These are phyloP conservation scores for Haplographium delicatum DNA, from an alignment of 495 filamentous ascomycete species.

Conservation along the genomic window DNA sequence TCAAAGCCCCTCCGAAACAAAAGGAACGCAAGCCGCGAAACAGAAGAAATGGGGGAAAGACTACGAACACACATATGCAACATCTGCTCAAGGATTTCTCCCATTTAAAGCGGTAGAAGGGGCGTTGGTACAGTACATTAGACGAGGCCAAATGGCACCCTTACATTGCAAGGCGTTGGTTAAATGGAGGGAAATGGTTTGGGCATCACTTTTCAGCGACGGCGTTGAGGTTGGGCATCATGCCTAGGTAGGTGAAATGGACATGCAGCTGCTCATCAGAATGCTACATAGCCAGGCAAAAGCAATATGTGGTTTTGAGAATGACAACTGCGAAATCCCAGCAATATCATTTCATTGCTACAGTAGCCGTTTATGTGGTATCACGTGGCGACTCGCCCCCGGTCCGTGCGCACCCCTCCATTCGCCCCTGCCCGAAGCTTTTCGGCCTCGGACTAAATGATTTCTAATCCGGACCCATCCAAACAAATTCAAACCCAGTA, in stretches of 20 bases:
- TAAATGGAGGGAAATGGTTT: not conserved
- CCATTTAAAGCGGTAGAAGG: conserved; percentile 1
- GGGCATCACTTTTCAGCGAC: conserved; percentile 2
- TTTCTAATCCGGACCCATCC: conserved; percentile 14
- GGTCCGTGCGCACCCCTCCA: no score
- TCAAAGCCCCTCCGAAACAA: conserved; percentile 54
- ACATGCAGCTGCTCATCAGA: no score
- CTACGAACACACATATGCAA: conserved; percentile 90
- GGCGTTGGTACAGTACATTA: no score
- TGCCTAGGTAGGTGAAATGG: no score
- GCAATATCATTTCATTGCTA: no score
- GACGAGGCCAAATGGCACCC: no score
- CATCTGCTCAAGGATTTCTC: conserved; percentile 77
- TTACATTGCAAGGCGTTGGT: conserved; percentile 5
- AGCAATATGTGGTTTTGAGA: no score
- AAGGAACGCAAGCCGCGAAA: conserved; percentile 66
- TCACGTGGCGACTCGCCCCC: no score
- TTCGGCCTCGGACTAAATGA: conserved; percentile 2
- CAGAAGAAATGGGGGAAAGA: conserved; percentile 65
- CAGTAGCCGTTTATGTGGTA: no score
- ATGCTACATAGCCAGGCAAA: no score
- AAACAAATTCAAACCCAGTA: not conserved
- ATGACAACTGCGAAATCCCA: no score
- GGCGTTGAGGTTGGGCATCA: conserved; percentile 8
- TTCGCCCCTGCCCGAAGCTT: no score